These are phyloP conservation scores for Curvularia verruculosa DNA, from an alignment of 2,329 filamentous ascomycete species.

Conservation along the genomic window DNA sequence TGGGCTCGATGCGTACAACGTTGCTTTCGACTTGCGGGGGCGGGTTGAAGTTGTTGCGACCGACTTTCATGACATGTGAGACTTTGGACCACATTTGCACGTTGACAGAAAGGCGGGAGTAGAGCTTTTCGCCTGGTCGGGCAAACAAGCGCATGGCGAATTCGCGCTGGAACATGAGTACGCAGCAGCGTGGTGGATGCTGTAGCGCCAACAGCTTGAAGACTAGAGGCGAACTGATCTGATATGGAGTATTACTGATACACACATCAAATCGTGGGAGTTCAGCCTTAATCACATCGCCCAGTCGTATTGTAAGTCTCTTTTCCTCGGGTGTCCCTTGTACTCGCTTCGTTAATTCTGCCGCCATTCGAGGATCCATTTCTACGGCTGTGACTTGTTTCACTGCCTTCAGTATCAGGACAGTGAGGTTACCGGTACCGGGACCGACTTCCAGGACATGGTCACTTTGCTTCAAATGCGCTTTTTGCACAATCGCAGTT, in stretches of 20 bases:
- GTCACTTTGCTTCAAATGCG: slow-evolving; percentile 86
- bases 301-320: slow-evolving; percentile 84
- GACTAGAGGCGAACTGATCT: slow-evolving; percentile 89
- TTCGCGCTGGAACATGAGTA: slow-evolving; percentile 97
- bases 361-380: slow-evolving; percentile 94
- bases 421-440: slow-evolving; percentile 86
- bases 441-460: slow-evolving; percentile 90
- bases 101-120: slow-evolving; percentile 89
- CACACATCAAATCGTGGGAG: slow-evolving; percentile 79
- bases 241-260: slow-evolving; percentile 77
- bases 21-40: slow-evolving; percentile 91
- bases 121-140: slow-evolving; percentile 84
- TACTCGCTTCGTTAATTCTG: slow-evolving; percentile 90
- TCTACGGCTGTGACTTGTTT: slow-evolving; percentile 87
- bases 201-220: slow-evolving; percentile 86
- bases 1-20: slow-evolving; percentile 88
- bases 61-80: slow-evolving; percentile 84
- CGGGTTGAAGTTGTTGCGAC: slow-evolving; percentile 94
- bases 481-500: slow-evolving; percentile 83
- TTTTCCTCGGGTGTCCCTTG: slow-evolving; percentile 81
- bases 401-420: slow-evolving; percentile 84
- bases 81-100: slow-evolving; percentile 88
- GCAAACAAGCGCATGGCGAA: slow-evolving; percentile 91
- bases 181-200: slow-evolving; percentile 79
- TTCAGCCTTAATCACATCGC: slow-evolving; percentile 89